A percentile compares a stretch with the other conserved stretches of the same genome.
These are phyloP conservation scores for Plantago lanceolata DNA, from an alignment of 305 asterid genomes.

Conservation along the genomic window DNA sequence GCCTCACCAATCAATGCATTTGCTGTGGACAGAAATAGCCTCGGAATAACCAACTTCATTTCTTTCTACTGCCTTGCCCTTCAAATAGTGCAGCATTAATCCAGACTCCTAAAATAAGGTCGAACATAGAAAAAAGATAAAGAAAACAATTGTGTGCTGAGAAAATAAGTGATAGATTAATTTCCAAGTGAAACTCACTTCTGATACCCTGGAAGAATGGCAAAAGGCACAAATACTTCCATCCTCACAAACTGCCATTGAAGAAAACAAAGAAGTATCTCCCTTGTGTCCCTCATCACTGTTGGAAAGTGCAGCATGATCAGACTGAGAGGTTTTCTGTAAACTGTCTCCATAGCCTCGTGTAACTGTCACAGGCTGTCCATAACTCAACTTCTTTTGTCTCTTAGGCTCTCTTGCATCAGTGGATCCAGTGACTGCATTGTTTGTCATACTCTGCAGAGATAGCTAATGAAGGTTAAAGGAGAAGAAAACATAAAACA, in stretches of 20 bases:
- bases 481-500: constrained; percentile 4
- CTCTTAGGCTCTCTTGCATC: constrained; percentile 53
- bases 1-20: constrained; percentile 85
- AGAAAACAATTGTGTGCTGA: constrained; percentile 2
- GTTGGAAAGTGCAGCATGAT: constrained; percentile 30
- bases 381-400: constrained; percentile 54
- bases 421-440: constrained; percentile 26
- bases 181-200: constrained; percentile 43
- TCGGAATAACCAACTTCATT: constrained; percentile 36
- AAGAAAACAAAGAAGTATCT: constrained; percentile 30
- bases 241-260: constrained; percentile 28
- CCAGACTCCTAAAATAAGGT: constrained; percentile 61
- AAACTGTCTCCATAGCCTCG: constrained; percentile 24
- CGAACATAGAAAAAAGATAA: constrained; percentile 4
- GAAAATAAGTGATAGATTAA: constrained; percentile 9
- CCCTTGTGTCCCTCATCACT: constrained; percentile 31
- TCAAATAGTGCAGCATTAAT: constrained; percentile 52
- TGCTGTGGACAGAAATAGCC: constrained; percentile 60
- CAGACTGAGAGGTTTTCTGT: constrained; percentile 19
- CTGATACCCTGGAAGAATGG: constrained; percentile 56
- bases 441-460: constrained; percentile 36
- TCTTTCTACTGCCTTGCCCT: constrained; percentile 63
- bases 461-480: constrained; percentile 12
- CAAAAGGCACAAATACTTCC: constrained; percentile 69
- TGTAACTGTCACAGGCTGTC: constrained; percentile 26